Conservation (phyloP, 139 green algal genomes). For the Chlamydomonas schloesseri region DNA sequence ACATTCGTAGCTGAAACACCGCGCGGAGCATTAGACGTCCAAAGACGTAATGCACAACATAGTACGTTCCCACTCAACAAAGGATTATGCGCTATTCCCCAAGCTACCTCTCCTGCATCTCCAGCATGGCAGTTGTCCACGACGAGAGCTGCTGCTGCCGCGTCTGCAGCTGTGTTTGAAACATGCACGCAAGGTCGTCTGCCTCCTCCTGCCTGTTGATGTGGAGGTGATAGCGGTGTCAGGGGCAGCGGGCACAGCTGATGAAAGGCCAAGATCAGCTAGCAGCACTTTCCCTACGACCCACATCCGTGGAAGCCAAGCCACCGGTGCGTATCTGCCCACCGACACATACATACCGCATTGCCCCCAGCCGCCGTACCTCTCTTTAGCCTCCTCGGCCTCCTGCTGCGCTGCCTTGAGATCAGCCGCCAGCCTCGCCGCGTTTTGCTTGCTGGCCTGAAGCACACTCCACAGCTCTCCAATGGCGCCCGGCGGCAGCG, state of each 20-base stretch:
- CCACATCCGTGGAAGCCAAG: no score
- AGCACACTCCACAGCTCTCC: constrained; percentile 23
- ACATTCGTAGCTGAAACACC: no score
- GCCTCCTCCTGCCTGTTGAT: not conserved
- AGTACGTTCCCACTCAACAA: no score
- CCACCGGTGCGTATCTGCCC: no score
- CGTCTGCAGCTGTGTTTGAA: constrained; percentile 22
- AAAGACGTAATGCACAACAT: no score
- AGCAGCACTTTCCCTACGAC: no score
- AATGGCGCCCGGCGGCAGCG: not conserved
- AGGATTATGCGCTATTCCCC: no score
- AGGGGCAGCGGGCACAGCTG: no score
- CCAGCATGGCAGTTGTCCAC: constrained; percentile 13
- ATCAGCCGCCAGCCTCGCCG: constrained; percentile 20
- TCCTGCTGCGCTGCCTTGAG: constrained; percentile 7
- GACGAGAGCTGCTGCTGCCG: constrained; percentile 18
- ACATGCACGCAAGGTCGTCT: not conserved
- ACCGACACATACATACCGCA: no score
- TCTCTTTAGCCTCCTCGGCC: not conserved
- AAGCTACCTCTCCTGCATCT: constrained; percentile 22
- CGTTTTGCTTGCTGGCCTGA: constrained; percentile 10
- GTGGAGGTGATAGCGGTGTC: no score
- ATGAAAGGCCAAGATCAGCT: no score
- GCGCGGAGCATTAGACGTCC: no score
- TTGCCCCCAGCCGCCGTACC: not conserved